phyloP scores from a whole-genome alignment of 345 rosid species.

The Eucalyptus albens region DNA sequence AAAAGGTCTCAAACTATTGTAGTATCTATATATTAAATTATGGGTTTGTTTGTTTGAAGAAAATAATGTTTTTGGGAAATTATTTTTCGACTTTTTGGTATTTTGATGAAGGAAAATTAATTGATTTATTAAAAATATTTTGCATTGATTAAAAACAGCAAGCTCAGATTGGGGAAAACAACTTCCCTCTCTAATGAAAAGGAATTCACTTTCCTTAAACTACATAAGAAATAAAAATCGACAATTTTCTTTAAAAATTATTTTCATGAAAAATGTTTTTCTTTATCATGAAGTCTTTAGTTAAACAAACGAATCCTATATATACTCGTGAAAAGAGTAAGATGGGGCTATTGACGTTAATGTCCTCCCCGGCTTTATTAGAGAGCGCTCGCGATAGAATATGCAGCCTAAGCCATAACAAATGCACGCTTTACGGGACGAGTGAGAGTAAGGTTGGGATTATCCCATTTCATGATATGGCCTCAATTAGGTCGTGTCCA shows the following conservation, averaged over 20 bases:
- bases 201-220: background rate
- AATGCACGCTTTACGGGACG: fast-evolving
- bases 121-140: background rate
- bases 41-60: background rate
- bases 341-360: background rate
- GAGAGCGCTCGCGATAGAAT: fast-evolving
- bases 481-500: fast-evolving
- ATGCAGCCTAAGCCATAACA: background rate
- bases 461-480: fast-evolving
- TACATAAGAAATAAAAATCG: background rate
- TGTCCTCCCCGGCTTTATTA: fast-evolving
- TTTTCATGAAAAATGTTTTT: background rate
- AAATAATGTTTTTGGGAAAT: background rate
- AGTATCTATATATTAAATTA: background rate
- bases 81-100: background rate
- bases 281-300: background rate
- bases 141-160: background rate
- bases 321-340: background rate
- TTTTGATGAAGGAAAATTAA: background rate
- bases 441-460: background rate
- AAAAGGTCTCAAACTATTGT: background rate
- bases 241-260: background rate
- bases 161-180: background rate
- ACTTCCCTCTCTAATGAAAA: fast-evolving
- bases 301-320: background rate